These are phyloP conservation scores for Aureobasidium sp. DNA, from an alignment of 2,329 filamentous ascomycete species.

Conservation along the genomic window DNA sequence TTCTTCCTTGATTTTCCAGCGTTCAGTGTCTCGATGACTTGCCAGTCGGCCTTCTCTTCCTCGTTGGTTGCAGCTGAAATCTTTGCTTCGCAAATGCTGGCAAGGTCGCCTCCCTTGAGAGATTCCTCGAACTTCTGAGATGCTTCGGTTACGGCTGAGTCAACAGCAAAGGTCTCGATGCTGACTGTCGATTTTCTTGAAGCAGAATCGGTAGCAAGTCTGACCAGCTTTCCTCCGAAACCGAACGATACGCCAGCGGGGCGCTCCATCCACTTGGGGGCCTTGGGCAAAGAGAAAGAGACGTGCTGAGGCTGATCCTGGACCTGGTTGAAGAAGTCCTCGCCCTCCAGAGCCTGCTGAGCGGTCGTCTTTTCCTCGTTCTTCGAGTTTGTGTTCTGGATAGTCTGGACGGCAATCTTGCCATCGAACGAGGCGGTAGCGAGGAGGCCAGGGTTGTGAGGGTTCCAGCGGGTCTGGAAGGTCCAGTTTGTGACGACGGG, in stretches of 20 bases:
- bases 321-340: slow-evolving; percentile 93
- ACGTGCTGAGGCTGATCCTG: slow-evolving; percentile 85
- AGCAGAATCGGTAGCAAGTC: slow-evolving; percentile 59
- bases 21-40: slow-evolving; percentile 81
- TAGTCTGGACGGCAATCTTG: slow-evolving; percentile 85
- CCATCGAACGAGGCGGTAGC: slow-evolving; percentile 98
- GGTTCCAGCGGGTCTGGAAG: slow-evolving; percentile 90
- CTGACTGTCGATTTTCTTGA: slow-evolving; percentile 62
- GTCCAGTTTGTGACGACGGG: slow-evolving; percentile 99
- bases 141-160: slow-evolving; percentile 72
- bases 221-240: slow-evolving; percentile 86
- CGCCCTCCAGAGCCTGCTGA: slow-evolving; percentile 63
- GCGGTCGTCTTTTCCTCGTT: slow-evolving; percentile 56
- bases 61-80: slow-evolving; percentile 68
- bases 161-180: slow-evolving; percentile 82
- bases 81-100: slow-evolving; percentile 69
- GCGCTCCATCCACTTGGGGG: slow-evolving; percentile 83
- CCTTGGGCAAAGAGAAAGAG: slow-evolving; percentile 75
- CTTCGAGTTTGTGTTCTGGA: slow-evolving; percentile 84
- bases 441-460: slow-evolving; percentile 81
- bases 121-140: slow-evolving; percentile 83
- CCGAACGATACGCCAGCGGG: slow-evolving; percentile 85
- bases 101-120: slow-evolving; percentile 69
- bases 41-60: slow-evolving; percentile 94
- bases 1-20: slow-evolving; percentile 77